phyloP scores from a whole-genome alignment of 495 filamentous ascomycete species.

The Xylaria nigripes region DNA sequence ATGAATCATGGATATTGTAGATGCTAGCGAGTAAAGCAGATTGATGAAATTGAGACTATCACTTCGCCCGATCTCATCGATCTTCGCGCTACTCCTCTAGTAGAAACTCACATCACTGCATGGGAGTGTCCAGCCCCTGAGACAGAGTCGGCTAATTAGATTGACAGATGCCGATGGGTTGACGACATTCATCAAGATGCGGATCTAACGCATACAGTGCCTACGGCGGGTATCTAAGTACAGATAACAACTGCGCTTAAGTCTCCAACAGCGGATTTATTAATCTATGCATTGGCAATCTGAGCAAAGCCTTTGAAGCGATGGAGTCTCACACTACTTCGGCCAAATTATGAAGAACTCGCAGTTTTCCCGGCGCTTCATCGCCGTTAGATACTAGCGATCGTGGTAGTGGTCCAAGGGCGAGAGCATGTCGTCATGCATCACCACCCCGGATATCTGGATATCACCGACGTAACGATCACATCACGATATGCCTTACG shows the following conservation, averaged over 20 bases:
- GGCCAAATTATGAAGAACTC: not conserved
- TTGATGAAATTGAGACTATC: not conserved
- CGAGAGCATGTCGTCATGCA: slow-evolving; percentile 3
- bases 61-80: not conserved
- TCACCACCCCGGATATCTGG: not conserved
- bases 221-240: no score
- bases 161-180: not conserved
- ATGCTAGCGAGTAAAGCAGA: not conserved
- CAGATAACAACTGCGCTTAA: no score
- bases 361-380: not conserved
- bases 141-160: not conserved
- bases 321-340: not conserved
- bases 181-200: not conserved
- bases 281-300: no score
- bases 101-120: not conserved
- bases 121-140: not conserved
- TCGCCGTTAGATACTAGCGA: not conserved
- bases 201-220: no score
- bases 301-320: no score
- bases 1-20: not conserved
- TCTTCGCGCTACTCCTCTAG: not conserved
- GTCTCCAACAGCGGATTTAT: no score
- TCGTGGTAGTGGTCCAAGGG: not conserved
- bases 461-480: not conserved
- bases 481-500: not conserved